A percentile compares a stretch with the other conserved stretches of the same genome.
Conservation (phyloP, 164 flowering plant genomes). For the Macadamia tetraphylla region DNA sequence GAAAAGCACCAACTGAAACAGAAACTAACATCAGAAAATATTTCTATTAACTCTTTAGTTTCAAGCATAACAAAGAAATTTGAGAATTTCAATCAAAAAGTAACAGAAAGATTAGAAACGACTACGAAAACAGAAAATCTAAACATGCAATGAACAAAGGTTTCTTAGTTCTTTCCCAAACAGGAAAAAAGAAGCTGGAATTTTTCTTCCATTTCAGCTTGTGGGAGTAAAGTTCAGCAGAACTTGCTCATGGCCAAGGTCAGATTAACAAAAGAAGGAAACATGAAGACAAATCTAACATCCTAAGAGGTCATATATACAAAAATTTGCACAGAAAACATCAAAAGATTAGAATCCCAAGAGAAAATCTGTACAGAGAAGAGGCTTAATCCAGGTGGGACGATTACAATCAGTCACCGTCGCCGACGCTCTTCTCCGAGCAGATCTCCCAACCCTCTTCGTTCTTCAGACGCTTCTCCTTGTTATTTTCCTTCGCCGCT, state of each 20-base stretch:
- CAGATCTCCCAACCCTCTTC: constrained; percentile 38
- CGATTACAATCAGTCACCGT: constrained; percentile 21
- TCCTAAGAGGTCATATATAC: not conserved
- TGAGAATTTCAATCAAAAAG: too few relatives aligned
- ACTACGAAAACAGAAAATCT: too few relatives aligned
- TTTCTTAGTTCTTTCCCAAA: too few relatives aligned
- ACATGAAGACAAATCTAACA: not conserved
- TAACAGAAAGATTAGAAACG: too few relatives aligned
- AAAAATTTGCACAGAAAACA: constrained; percentile 11
- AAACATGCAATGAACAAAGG: too few relatives aligned
- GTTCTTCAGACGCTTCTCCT: constrained; percentile 53
- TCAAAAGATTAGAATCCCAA: constrained; percentile 1
- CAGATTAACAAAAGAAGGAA: not conserved
- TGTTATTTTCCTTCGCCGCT: constrained; percentile 36
- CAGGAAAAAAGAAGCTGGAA: too few relatives aligned
- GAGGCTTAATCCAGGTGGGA: constrained; percentile 26
- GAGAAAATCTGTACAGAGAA: constrained; percentile 15
- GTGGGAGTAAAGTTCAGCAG: not conserved
- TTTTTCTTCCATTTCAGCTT: not conserved
- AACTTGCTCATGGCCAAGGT: not conserved
- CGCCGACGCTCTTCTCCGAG: constrained; percentile 32
- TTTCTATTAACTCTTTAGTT: too few relatives aligned
- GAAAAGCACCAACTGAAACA: too few relatives aligned
- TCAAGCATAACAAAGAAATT: too few relatives aligned
- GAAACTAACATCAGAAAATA: too few relatives aligned